Evolutionary conservation across 352 stramenopile genomes (phyloP).

Genomic region (Pythium myriotylum): DNA sequence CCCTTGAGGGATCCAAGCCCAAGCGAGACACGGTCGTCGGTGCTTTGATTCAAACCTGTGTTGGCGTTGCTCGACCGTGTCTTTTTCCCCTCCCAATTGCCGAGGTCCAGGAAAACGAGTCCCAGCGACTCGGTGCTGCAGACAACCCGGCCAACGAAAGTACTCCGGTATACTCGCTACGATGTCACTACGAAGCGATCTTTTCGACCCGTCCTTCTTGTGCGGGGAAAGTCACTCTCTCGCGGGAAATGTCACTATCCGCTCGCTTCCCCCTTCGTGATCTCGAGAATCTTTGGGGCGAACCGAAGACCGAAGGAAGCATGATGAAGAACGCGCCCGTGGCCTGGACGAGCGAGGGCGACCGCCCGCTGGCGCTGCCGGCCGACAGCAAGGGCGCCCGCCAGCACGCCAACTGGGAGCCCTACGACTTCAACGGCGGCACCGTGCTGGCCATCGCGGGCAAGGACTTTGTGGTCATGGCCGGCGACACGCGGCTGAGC

Average conservation of each 20-base stretch:
- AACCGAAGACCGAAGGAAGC: conserved; percentile 12
- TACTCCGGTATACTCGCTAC: too few relatives aligned
- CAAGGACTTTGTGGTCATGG: conserved; percentile 96
- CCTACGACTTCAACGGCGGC: conserved; percentile 87
- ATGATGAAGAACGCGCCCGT: conserved; percentile 53
- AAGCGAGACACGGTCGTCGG: too few relatives aligned
- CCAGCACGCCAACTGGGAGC: conserved; percentile 67
- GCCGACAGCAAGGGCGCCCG: conserved; percentile 33
- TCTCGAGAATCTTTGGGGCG: conserved; percentile 14
- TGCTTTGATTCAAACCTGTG: too few relatives aligned
- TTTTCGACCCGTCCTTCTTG: conserved; percentile 6
- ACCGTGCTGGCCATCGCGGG: conserved; percentile 93
- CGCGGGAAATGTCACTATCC: conserved; percentile 15
- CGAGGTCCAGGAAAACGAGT: too few relatives aligned
- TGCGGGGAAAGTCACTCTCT: not conserved
- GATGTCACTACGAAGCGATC: conserved; percentile 23
- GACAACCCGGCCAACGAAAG: too few relatives aligned
- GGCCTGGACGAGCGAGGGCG: conserved; percentile 67
- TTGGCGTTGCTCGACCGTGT: too few relatives aligned
- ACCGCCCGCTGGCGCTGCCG: conserved; percentile 43
- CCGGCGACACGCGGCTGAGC: conserved; percentile 95
- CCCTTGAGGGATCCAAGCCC: too few relatives aligned
- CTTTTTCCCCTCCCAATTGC: too few relatives aligned
- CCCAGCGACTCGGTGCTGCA: too few relatives aligned
- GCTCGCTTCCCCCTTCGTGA: not conserved